Evolutionary conservation across 257 asterid species (phyloP).

Genomic region (Forsythia suspensa): DNA sequence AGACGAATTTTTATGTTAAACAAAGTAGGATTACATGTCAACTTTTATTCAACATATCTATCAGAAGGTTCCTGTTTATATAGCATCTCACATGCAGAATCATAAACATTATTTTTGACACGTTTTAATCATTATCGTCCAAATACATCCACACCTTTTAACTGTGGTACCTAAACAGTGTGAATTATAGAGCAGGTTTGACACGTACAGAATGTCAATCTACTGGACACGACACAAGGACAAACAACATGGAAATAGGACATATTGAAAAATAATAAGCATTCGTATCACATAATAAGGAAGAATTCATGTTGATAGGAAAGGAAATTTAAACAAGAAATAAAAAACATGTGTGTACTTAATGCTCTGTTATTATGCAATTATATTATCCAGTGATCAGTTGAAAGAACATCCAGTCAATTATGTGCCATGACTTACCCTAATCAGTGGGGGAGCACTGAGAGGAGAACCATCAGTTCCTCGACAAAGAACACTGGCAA

Average conservation of each 20-base stretch:
- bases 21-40: not conserved
- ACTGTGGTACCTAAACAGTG: not conserved
- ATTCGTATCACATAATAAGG: no score
- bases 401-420: not conserved
- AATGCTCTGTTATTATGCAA: not conserved
- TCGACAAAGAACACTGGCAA: constrained; percentile 93
- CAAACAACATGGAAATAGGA: not conserved
- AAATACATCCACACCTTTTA: not conserved
- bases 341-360: not conserved
- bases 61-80: not conserved
- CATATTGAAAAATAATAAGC: not conserved
- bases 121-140: not conserved
- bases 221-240: not conserved
- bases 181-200: not conserved
- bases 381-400: not conserved
- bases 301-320: no score
- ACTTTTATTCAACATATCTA: not conserved
- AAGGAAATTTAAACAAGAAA: not conserved
- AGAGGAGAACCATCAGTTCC: constrained; percentile 96
- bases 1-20: not conserved
- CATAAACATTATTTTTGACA: not conserved
- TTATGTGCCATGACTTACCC: constrained; percentile 45
- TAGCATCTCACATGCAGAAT: not conserved
- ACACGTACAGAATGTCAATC: not conserved
- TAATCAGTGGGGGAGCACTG: constrained; percentile 78